Conservation (phyloP, 169 alveolate species). For the Plasmodium chabaudi region DNA sequence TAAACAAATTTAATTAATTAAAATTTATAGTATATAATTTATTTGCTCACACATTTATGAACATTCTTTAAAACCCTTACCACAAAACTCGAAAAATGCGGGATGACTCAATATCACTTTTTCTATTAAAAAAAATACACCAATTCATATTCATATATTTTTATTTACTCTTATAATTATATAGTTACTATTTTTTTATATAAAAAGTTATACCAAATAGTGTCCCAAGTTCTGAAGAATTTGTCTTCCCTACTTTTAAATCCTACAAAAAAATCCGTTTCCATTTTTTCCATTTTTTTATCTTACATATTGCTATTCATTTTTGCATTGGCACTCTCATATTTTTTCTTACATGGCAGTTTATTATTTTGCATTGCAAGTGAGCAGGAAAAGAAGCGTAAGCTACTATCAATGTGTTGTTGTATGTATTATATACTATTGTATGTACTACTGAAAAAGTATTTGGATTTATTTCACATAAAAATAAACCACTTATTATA, state of each 20-base stretch:
- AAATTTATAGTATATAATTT: neutral
- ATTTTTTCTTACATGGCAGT: conserved; percentile 73
- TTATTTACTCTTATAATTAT: neutral
- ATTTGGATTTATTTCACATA: conserved; percentile 39
- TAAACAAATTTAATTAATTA: neutral
- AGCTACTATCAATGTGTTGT: conserved; percentile 84
- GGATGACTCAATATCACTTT: conserved; percentile 83
- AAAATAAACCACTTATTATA: conserved; percentile 33
- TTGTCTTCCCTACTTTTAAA: conserved; percentile 42
- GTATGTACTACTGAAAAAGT: conserved; percentile 82
- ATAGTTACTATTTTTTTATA: neutral
- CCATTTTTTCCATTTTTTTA: neutral
- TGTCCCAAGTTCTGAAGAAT: conserved; percentile 52
- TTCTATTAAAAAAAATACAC: conserved; percentile 75
- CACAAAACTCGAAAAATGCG: conserved; percentile 86
- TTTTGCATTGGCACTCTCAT: neutral
- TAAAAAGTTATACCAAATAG: conserved; percentile 31
- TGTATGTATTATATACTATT: conserved; percentile 80
- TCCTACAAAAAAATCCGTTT: conserved; percentile 12
- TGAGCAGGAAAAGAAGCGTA: conserved; percentile 85
- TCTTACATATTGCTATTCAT: neutral
- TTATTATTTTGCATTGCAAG: conserved; percentile 83
- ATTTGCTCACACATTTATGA: no score
- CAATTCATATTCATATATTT: conserved; percentile 13
- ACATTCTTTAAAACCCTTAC: conserved; percentile 36